A percentile compares a stretch with the other conserved stretches of the same genome.
phyloP scores from a whole-genome alignment of 306 rosid species.

The Corylus avellana region DNA sequence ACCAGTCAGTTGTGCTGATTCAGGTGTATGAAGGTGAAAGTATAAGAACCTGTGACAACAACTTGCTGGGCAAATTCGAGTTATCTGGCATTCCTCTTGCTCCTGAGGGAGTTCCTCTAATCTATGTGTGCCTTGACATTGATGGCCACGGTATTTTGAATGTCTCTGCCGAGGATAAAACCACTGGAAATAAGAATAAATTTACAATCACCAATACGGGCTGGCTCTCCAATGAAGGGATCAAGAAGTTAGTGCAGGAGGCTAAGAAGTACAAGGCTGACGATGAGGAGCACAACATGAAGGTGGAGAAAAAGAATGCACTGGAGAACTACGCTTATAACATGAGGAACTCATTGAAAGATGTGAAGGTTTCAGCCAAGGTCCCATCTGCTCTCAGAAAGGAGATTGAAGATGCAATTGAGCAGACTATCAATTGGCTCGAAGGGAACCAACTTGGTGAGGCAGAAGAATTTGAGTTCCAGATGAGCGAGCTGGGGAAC shows the following conservation, averaged over 20 bases:
- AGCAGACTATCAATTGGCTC: slow-evolving; percentile 43
- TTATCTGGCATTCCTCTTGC: slow-evolving; percentile 46
- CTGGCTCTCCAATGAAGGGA: slow-evolving; percentile 52
- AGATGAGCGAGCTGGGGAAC: slow-evolving; percentile 51
- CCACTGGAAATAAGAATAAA: slow-evolving; percentile 47
- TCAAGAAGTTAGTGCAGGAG: slow-evolving; percentile 50
- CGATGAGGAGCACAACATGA: slow-evolving; percentile 54
- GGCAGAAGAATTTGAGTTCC: slow-evolving; percentile 44
- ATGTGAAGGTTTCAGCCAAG: slow-evolving; percentile 47
- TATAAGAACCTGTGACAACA: too few relatives aligned
- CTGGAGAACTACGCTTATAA: slow-evolving; percentile 53
- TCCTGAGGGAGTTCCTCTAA: slow-evolving; percentile 49
- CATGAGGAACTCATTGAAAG: slow-evolving; percentile 56
- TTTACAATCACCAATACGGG: slow-evolving; percentile 56
- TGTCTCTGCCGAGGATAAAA: slow-evolving; percentile 51
- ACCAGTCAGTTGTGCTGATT: slow-evolving; percentile 48
- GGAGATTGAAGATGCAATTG: slow-evolving; percentile 54
- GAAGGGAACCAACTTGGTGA: slow-evolving; percentile 54
- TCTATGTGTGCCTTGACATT: slow-evolving; percentile 39
- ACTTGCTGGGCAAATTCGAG: slow-evolving; percentile 24
- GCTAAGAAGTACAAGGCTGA: slow-evolving; percentile 48
- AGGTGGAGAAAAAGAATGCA: slow-evolving; percentile 47
- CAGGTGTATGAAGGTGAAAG: too few relatives aligned
- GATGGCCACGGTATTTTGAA: slow-evolving; percentile 50
- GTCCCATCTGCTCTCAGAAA: slow-evolving; percentile 39